Percentiles rank a stretch among this genome's conserved stretches.
Evolutionary conservation across 345 rosid species (phyloP).

Genomic region (Balakata baccata): DNA sequence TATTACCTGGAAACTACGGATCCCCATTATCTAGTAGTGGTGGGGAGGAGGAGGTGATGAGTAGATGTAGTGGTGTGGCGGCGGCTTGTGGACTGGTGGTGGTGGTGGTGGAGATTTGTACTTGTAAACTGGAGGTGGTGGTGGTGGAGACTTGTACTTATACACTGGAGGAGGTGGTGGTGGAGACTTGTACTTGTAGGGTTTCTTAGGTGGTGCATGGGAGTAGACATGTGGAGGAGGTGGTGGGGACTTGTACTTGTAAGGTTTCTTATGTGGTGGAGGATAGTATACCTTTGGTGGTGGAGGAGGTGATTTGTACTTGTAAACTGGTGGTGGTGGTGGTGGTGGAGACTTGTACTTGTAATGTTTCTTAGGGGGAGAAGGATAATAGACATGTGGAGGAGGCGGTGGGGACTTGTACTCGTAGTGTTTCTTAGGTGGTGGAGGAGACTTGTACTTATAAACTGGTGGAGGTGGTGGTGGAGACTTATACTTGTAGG

Average conservation of each 20-base stretch:
- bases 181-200: background rate
- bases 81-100: slow-evolving; percentile 9
- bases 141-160: slow-evolving; percentile 2
- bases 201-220: background rate
- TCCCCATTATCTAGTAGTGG: slow-evolving; percentile 22
- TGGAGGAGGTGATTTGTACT: slow-evolving; percentile 1
- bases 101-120: background rate
- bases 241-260: slow-evolving; percentile 1
- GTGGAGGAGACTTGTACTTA: slow-evolving; percentile 11
- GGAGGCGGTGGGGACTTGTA: slow-evolving; percentile 12
- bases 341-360: background rate
- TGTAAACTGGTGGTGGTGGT: background rate
- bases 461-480: slow-evolving; percentile 8
- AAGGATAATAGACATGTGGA: background rate
- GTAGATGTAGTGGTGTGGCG: slow-evolving; percentile 3
- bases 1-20: slow-evolving; percentile 26
- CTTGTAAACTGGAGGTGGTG: background rate
- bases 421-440: background rate
- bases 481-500: slow-evolving; percentile 15
- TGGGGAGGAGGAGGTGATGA: slow-evolving; percentile 19
- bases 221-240: background rate
- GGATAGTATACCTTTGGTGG: background rate
- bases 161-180: background rate
- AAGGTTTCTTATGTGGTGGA: background rate
- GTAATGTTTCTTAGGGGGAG: background rate